phyloP scores from a whole-genome alignment of 352 stramenopile species.

The Phytophthora syringae region DNA sequence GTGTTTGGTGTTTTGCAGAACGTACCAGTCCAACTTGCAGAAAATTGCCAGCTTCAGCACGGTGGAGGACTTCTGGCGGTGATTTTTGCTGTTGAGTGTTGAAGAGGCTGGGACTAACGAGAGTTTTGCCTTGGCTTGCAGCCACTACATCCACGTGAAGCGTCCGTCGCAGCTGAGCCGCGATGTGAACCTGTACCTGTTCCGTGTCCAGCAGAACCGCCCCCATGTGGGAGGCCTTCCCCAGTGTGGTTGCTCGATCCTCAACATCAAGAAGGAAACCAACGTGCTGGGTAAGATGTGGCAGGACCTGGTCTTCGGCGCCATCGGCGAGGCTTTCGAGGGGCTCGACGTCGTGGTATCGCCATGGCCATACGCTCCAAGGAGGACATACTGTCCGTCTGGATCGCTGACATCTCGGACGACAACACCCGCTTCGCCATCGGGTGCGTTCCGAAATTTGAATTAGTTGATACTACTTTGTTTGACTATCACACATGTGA shows the following conservation, averaged over 20 bases:
- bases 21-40: constrained; percentile 68
- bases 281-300: too few species aligned
- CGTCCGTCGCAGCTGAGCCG: constrained; percentile 91
- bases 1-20: too few species aligned
- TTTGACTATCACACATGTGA: too few species aligned
- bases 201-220: constrained; percentile 88
- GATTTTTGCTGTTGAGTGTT: constrained; percentile 15
- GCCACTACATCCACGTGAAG: constrained; percentile 94
- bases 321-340: too few species aligned
- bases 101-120: background rate
- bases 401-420: constrained; percentile 92
- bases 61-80: constrained; percentile 94
- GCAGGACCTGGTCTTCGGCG: too few species aligned
- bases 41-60: constrained; percentile 92
- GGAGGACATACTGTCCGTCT: too few species aligned
- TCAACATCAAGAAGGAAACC: constrained; percentile 95
- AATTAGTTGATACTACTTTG: too few species aligned
- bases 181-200: constrained; percentile 94
- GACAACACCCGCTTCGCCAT: constrained; percentile 86
- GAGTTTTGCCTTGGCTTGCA: constrained; percentile 18
- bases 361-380: too few species aligned
- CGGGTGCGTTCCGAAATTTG: constrained; percentile 48
- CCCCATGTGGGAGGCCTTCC: constrained; percentile 93
- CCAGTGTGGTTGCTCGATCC: constrained; percentile 95
- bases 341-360: too few species aligned